phyloP scores from a whole-genome alignment of 108 stramenopile genomes.

The Schizochytrium sp. region DNA sequence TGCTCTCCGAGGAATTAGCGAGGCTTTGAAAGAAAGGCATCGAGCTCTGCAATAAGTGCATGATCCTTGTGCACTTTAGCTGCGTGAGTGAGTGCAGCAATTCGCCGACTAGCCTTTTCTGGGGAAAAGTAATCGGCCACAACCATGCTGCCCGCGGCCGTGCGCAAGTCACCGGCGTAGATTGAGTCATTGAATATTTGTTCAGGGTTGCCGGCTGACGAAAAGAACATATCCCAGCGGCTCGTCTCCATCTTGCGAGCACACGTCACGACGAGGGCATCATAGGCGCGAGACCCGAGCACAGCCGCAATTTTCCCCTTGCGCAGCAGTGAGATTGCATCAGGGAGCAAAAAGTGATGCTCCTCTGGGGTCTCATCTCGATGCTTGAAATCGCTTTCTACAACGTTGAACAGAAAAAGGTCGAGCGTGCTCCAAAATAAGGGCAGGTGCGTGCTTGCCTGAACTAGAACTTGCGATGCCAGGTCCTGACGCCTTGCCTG shows the following conservation, averaged over 20 bases:
- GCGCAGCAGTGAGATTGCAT: background rate
- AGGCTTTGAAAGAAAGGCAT: background rate
- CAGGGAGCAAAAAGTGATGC: background rate
- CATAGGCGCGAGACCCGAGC: background rate
- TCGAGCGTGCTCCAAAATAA: background rate
- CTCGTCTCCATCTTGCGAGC: slow-evolving; percentile 5
- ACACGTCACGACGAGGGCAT: background rate
- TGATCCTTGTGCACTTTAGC: background rate
- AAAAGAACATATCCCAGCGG: background rate
- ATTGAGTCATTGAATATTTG: slow-evolving; percentile 7
- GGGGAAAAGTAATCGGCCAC: slow-evolving; percentile 10
- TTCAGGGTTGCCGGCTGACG: background rate
- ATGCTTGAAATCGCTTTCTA: background rate
- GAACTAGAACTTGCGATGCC: background rate
- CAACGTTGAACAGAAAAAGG: background rate
- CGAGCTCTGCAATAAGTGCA: background rate
- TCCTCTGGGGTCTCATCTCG: background rate
- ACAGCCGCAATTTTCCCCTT: background rate
- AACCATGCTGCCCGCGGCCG: background rate
- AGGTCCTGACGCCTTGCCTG: background rate
- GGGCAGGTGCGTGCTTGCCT: slow-evolving; percentile 7
- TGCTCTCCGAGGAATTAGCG: no score
- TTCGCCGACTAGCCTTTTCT: background rate
- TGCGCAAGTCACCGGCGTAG: slow-evolving; percentile 1
- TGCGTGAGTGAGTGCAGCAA: background rate